Percentiles rank a stretch among this genome's conserved stretches.
Evolutionary conservation across 2,329 filamentous ascomycete genomes (phyloP).

Genomic region (Diplodia corticola): DNA sequence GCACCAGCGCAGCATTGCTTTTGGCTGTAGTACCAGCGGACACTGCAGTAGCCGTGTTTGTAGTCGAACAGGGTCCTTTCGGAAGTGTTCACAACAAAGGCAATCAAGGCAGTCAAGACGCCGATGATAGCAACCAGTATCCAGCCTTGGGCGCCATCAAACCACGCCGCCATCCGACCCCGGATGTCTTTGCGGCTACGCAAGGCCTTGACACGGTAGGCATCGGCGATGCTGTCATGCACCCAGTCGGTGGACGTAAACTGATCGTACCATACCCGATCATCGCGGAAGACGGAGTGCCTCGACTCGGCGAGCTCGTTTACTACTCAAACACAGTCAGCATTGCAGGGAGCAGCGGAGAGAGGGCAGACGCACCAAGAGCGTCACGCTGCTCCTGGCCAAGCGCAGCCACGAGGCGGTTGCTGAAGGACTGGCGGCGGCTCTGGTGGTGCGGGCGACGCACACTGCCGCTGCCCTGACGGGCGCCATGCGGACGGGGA

Average conservation of each 20-base stretch:
- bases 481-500: conserved; percentile 42
- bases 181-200: conserved; percentile 79
- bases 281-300: conserved; percentile 68
- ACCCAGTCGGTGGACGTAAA: conserved; percentile 98
- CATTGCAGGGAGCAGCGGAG: neutral
- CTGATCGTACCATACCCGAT: conserved; percentile 97
- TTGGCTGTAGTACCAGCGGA: conserved; percentile 69
- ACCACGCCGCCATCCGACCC: conserved; percentile 72
- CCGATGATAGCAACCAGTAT: conserved; percentile 88
- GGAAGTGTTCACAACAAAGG: conserved; percentile 85
- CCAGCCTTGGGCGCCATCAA: conserved; percentile 92
- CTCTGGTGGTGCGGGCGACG: conserved; percentile 30
- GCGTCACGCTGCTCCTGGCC: conserved; percentile 52
- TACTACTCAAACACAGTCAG: conserved; percentile 26
- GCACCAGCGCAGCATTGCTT: conserved; percentile 63
- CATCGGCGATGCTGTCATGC: conserved; percentile 93
- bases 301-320: conserved; percentile 65
- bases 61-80: conserved; percentile 84
- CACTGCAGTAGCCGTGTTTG: conserved; percentile 83
- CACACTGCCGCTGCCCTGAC: conserved; percentile 36
- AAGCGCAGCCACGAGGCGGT: conserved; percentile 62
- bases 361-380: conserved; percentile 26
- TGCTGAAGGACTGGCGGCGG: conserved; percentile 37
- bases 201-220: conserved; percentile 81
- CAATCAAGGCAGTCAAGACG: conserved; percentile 77